Percentiles rank a stretch among this genome's conserved stretches.
Evolutionary conservation across 345 rosid species (phyloP).

Genomic region (Populus nigra): DNA sequence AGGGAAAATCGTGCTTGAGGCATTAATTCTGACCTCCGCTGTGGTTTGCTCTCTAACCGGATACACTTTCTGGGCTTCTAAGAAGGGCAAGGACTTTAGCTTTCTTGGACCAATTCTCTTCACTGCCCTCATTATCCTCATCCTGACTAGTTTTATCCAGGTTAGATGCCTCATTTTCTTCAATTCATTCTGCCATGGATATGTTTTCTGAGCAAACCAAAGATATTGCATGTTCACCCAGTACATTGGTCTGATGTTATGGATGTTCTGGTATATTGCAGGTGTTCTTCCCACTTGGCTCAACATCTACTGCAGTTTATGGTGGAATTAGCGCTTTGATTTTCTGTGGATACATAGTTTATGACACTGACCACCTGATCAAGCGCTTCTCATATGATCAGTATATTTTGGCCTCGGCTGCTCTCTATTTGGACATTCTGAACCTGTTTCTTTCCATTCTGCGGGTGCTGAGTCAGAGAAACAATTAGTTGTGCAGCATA

Average conservation of each 20-base stretch:
- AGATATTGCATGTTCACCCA: not conserved
- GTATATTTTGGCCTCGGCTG: conserved; percentile 81
- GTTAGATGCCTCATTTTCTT: conserved; percentile 31
- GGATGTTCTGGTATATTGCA: conserved; percentile 19
- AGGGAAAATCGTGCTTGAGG: conserved; percentile 95
- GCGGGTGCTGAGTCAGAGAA: conserved; percentile 64
- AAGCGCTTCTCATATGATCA: conserved; percentile 93
- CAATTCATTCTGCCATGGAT: not conserved
- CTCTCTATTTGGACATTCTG: conserved; percentile 87
- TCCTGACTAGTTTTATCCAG: conserved; percentile 84
- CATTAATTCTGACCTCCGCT: conserved; percentile 76
- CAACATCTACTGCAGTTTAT: conserved; percentile 68
- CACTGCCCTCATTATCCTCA: conserved; percentile 73
- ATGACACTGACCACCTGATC: conserved; percentile 85
- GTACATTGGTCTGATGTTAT: not conserved
- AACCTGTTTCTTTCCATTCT: conserved; percentile 85
- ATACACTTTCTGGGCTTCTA: conserved; percentile 97
- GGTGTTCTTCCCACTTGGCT: conserved; percentile 88
- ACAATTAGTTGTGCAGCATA: conserved; percentile 39
- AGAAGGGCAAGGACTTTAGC: conserved; percentile 93
- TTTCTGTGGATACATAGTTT: conserved; percentile 87
- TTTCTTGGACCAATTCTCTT: conserved; percentile 85
- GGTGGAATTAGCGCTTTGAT: conserved; percentile 81
- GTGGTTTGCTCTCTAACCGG: conserved; percentile 80
- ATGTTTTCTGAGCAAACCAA: not conserved